Percentiles rank a stretch among this genome's conserved stretches.
Conservation (phyloP, 1,284 basidiomycete species). For the Heimioporus punctisporus region DNA sequence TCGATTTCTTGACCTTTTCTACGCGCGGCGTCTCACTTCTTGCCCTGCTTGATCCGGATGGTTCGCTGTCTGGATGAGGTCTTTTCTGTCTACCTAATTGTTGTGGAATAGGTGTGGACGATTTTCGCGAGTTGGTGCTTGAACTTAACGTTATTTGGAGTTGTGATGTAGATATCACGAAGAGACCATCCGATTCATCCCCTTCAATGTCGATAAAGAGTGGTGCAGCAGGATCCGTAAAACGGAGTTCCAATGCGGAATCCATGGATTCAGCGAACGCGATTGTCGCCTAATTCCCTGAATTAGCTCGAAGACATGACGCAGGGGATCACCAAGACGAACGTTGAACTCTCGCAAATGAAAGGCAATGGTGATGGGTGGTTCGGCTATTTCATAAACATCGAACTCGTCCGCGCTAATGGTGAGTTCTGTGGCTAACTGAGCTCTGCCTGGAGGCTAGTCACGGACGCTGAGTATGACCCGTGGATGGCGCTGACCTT, state of each 20-base stretch:
- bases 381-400: constrained; percentile 60
- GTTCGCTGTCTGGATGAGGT: constrained; percentile 29
- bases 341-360: constrained; percentile 85
- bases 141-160: constrained; percentile 37
- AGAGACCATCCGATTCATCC: constrained; percentile 62
- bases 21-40: constrained; percentile 36
- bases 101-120: constrained; percentile 23
- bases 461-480: background rate
- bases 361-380: constrained; percentile 70
- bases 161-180: constrained; percentile 76
- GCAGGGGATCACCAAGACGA: constrained; percentile 5
- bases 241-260: constrained; percentile 65
- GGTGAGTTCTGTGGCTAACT: constrained; percentile 71
- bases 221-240: constrained; percentile 71
- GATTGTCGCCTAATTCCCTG: constrained; percentile 62
- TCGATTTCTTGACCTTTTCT: constrained; percentile 47
- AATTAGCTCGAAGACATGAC: constrained; percentile 3
- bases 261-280: constrained; percentile 73
- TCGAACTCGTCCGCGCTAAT: constrained; percentile 80
- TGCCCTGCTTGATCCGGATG: constrained; percentile 24
- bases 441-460: constrained; percentile 48
- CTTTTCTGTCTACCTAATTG: constrained; percentile 44
- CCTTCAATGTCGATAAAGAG: constrained; percentile 74
- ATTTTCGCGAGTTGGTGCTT: constrained; percentile 20
- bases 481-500: constrained; percentile 44